phyloP scores from a whole-genome alignment of 306 rosid genomes.

The Sophora flavescens region DNA sequence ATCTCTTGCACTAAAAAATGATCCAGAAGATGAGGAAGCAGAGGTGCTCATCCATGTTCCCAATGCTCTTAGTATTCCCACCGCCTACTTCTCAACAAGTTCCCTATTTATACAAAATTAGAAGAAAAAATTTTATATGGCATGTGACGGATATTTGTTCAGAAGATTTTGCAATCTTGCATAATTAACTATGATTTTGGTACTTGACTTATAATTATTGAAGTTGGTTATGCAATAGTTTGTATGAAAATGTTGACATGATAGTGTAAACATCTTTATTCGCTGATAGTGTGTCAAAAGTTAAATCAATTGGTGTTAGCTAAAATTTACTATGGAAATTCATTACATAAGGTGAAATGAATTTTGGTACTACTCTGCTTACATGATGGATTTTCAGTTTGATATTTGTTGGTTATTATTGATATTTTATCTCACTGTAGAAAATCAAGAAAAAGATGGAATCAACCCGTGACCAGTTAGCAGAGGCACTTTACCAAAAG shows the following conservation, averaged over 20 bases:
- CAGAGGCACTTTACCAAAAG: conserved; percentile 90
- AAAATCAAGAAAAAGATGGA: conserved; percentile 90
- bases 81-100: conserved; percentile 19
- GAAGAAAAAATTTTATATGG: conserved; percentile 7
- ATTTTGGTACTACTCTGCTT: conserved; percentile 11
- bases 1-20: conserved; percentile 65
- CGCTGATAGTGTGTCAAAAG: background rate
- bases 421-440: conserved; percentile 49
- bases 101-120: background rate
- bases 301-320: conserved; percentile 8
- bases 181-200: conserved; percentile 34
- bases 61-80: conserved; percentile 21
- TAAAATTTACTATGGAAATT: conserved; percentile 1
- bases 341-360: background rate
- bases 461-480: conserved; percentile 78
- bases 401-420: conserved; percentile 27
- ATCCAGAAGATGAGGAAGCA: conserved; percentile 84
- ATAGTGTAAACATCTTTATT: conserved; percentile 15
- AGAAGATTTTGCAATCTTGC: conserved; percentile 12
- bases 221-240: conserved; percentile 21
- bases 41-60: conserved; percentile 62
- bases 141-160: conserved; percentile 27
- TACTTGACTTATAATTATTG: conserved; percentile 24
- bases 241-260: conserved; percentile 17
- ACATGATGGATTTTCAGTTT: conserved; percentile 22